These are phyloP conservation scores for Erythrophleum fordii DNA, from an alignment of 306 rosid genomes.

Conservation along the genomic window DNA sequence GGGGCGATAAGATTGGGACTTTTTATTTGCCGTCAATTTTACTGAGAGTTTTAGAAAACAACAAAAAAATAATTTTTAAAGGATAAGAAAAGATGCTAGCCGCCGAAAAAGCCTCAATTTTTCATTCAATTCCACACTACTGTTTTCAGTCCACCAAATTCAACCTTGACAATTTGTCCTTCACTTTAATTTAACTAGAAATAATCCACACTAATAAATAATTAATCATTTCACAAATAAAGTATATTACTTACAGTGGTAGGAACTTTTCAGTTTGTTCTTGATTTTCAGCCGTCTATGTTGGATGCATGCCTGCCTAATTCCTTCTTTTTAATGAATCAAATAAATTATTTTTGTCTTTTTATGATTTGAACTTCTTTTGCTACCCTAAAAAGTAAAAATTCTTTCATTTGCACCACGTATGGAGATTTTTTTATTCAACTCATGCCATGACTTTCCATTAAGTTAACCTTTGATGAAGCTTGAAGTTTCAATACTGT, in stretches of 20 bases:
- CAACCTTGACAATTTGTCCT: neutral
- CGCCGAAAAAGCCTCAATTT: constrained; percentile 12
- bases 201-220: neutral
- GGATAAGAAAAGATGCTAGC: neutral
- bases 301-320: constrained; percentile 27
- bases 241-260: neutral
- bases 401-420: neutral
- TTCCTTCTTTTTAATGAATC: neutral
- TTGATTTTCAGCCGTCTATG: constrained; percentile 21
- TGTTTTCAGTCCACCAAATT: neutral
- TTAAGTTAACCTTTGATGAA: neutral
- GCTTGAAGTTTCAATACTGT: too few relatives aligned
- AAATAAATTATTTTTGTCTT: constrained; percentile 25
- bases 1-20: constrained; percentile 35
- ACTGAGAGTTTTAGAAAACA: neutral
- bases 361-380: neutral
- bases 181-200: neutral
- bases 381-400: neutral
- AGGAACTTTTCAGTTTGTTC: neutral
- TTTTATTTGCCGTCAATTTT: constrained; percentile 43
- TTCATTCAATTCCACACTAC: constrained; percentile 8
- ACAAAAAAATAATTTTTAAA: neutral
- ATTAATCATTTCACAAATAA: neutral
- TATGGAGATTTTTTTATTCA: constrained; percentile 9
- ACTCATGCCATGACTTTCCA: neutral